Conservation (phyloP, 139 green algal genomes). For the Edaphochlamys debaryana region DNA sequence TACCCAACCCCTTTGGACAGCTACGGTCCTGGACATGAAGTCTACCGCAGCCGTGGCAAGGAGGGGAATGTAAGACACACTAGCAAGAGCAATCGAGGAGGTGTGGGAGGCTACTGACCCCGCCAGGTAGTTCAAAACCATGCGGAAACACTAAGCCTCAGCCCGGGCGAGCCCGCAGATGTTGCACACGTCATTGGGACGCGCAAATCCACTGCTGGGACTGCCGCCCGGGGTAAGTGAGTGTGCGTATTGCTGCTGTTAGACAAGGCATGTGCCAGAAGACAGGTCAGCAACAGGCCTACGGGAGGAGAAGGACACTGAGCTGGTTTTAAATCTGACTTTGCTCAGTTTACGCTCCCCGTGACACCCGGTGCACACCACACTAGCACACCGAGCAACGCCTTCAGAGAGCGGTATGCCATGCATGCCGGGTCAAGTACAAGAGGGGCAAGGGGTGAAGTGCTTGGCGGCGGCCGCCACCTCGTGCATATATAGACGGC, state of each 20-base stretch:
- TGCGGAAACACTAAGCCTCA: slow-evolving; percentile 41
- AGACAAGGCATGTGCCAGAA: slow-evolving; percentile 18
- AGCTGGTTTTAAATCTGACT: slow-evolving; percentile 39
- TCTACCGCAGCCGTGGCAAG: slow-evolving; percentile 37
- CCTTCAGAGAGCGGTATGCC: slow-evolving; percentile 14
- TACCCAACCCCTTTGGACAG: slow-evolving; percentile 33
- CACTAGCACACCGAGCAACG: slow-evolving; percentile 37
- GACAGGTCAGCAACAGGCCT: slow-evolving; percentile 38
- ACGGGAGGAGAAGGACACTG: slow-evolving; percentile 8
- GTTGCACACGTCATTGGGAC: slow-evolving; percentile 46
- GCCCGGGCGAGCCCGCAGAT: slow-evolving; percentile 6
- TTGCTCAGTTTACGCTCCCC: not conserved
- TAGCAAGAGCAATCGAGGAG: not conserved
- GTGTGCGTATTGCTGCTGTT: slow-evolving; percentile 13
- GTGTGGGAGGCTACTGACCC: slow-evolving; percentile 18
- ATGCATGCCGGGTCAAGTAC: not conserved
- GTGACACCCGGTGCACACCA: slow-evolving; percentile 23
- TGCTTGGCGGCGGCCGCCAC: not conserved
- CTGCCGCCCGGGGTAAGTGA: slow-evolving; percentile 36
- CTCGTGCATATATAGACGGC: not conserved
- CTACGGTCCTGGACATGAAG: not conserved
- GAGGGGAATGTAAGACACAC: not conserved
- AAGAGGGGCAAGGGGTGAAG: too few species aligned
- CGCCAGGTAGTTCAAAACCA: slow-evolving; percentile 10
- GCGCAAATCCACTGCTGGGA: slow-evolving; percentile 11